Conservation (phyloP, 2,329 filamentous ascomycete genomes). For the Sclerotinia spermophila region DNA sequence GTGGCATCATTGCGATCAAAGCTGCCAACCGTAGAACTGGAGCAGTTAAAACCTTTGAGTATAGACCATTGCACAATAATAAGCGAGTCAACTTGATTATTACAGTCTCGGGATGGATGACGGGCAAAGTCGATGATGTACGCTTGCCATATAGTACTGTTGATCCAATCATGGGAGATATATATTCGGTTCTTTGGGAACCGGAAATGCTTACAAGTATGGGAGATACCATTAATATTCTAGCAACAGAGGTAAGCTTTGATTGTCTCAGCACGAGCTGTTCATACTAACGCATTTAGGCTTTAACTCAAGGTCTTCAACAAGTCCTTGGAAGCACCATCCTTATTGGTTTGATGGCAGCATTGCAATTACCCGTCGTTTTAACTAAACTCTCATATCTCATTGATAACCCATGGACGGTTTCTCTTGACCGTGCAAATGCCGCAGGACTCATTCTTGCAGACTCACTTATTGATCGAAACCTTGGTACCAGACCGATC, state of each 20-base stretch:
- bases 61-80: conserved; percentile 94
- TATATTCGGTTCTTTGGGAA: conserved; percentile 96
- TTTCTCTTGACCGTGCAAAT: conserved; percentile 88
- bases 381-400: conserved; percentile 92
- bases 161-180: conserved; percentile 95
- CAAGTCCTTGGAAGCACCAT: conserved; percentile 91
- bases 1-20: conserved; percentile 78
- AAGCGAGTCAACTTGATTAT: conserved; percentile 95
- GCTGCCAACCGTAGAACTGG: conserved; percentile 87
- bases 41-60: conserved; percentile 94
- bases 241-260: conserved; percentile 80
- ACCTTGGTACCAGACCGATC: conserved; percentile 83
- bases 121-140: conserved; percentile 94
- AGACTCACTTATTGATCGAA: conserved; percentile 88
- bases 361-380: conserved; percentile 85
- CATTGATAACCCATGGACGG: conserved; percentile 97
- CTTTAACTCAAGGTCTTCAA: conserved; percentile 91
- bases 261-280: background rate
- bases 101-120: conserved; percentile 97
- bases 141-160: conserved; percentile 93
- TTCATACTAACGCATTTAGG: conserved; percentile 49
- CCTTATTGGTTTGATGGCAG: conserved; percentile 84
- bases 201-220: conserved; percentile 97
- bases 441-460: conserved; percentile 87
- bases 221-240: conserved; percentile 97